Base-by-base conservation (phyloP, 75 land plant genomes). In the Picea sitchensis region DNA sequence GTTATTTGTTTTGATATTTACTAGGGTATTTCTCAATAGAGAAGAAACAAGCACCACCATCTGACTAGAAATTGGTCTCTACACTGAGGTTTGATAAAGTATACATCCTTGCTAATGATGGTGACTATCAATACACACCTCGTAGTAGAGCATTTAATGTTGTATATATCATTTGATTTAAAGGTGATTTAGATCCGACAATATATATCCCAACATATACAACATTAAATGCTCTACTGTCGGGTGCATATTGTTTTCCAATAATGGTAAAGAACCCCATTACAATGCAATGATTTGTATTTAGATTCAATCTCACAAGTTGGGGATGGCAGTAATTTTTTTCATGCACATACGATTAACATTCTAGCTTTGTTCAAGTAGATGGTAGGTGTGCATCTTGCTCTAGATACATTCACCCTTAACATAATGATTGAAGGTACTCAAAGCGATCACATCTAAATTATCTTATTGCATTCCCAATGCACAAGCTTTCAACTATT, bases 351-450 rank as follows among this genome's bases (percentile, higher is more conserved):
- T 91, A 91, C 61, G 72, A 59, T 76, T 76, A 85, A 79, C 4
- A 79, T 85, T 38, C 79, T 86, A n/a, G 80, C 81, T 77, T 79
- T 91, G 20, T 91, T 89, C 73, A 87, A 76, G 69, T 89, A 87
- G 54, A 87, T 91, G 93, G 78, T 87, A 0, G 81, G 82, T 71
- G 89, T 82, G 65, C 85, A 87, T 63, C 59, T 91, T 61, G 86
- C 82, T 56, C 93, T 89, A 56, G 89, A 91, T 82, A 73, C 87
- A 26, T 81, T 80, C 54, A 61, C 86, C 1, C 79, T 91, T 65
- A 91, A 91, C 79, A 60, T 83, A 38, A 84, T 91, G 91, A 82
- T 91, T 34, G 85, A 87, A 59, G 93, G 91, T 91, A 91, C 78
- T 85, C 86, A 6, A 75, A 80, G 34, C 85, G 91, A 3, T 41